phyloP scores from a whole-genome alignment of 306 rosid genomes.

The Glycine tomentella region DNA sequence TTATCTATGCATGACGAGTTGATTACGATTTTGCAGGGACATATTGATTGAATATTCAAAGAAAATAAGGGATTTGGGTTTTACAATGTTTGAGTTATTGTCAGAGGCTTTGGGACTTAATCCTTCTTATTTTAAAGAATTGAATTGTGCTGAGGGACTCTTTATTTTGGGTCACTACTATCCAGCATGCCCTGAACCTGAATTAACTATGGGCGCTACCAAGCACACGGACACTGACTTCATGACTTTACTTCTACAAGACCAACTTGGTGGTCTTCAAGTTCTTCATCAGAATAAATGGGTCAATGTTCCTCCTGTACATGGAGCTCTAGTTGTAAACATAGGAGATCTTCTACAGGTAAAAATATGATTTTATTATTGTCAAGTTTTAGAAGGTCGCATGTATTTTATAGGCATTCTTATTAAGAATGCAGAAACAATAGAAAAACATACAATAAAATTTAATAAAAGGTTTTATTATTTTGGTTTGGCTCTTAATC shows the following conservation, averaged over 20 bases:
- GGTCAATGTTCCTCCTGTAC: slow-evolving; percentile 49
- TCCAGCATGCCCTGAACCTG: slow-evolving; percentile 61
- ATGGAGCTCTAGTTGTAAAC: slow-evolving; percentile 59
- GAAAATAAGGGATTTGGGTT: slow-evolving; percentile 49
- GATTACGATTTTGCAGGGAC: slow-evolving; percentile 38
- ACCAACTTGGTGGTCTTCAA: slow-evolving; percentile 61
- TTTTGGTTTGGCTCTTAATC: neutral
- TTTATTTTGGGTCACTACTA: slow-evolving; percentile 52
- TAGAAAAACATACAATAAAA: neutral
- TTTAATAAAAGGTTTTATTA: neutral
- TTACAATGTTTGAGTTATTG: slow-evolving; percentile 50
- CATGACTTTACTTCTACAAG: slow-evolving; percentile 60
- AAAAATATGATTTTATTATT: neutral
- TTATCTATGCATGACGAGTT: neutral
- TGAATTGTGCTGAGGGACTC: slow-evolving; percentile 50
- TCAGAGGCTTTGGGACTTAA: slow-evolving; percentile 48
- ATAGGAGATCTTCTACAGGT: slow-evolving; percentile 60
- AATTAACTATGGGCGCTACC: slow-evolving; percentile 52
- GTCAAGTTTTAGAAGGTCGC: neutral
- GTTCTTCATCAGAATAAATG: slow-evolving; percentile 50
- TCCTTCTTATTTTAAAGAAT: slow-evolving; percentile 44
- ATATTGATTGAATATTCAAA: slow-evolving; percentile 53
- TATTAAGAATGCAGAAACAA: neutral
- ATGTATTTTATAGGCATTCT: neutral
- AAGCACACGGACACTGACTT: slow-evolving; percentile 55